Base-by-base conservation (phyloP, 495 filamentous ascomycete species). In the Geoglossum glabrum region DNA sequence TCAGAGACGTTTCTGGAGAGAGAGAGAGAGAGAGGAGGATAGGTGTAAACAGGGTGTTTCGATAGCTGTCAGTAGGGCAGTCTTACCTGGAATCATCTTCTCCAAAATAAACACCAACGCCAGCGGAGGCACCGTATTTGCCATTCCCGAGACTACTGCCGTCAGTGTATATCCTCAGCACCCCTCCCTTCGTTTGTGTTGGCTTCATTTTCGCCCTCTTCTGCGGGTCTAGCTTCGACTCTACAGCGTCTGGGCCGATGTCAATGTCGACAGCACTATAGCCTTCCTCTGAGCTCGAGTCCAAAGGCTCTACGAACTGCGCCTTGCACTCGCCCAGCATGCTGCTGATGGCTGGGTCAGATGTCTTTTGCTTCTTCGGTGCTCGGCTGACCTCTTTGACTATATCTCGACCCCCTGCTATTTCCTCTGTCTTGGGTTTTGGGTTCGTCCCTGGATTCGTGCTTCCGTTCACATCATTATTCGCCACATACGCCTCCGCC, bases 61-160 rank as follows among this genome's bases (percentile, higher is more conserved):
- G 7, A 23, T 1, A 52, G 1, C 11, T 27, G 19, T 11, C 23
- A 40, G 10, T 21, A 4, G 23, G 49, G 23, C 7, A 3, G 28
- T 52, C 64, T 7, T 71, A 90, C 87, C 85, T 79, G 55, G 70
- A 59, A 67, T 94, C 86, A 0, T 68, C 70, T n/a, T 73, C 72
- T 7, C 86, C 87, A 69, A 95, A 95, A 58, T 74, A 96, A 31
- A 96, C 90, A 0, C 92, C 92, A 9, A 96, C 77, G 3, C 92
- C 92, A 5, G 86, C 90, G 5, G 74, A 71, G 30, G 92, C 86
- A 7, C 80, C 75, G 0, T 69, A 63, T 54, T 74, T 75, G 13
- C 92, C 92, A 70, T 98, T 97, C 49, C 79, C 76, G 26, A 83
- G 73, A 61, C 79, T 76, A 60, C 85, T 92, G 11, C 92, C 92